Conservation (phyloP, 495 filamentous ascomycete species). For the Hypoxylon perforatum region DNA sequence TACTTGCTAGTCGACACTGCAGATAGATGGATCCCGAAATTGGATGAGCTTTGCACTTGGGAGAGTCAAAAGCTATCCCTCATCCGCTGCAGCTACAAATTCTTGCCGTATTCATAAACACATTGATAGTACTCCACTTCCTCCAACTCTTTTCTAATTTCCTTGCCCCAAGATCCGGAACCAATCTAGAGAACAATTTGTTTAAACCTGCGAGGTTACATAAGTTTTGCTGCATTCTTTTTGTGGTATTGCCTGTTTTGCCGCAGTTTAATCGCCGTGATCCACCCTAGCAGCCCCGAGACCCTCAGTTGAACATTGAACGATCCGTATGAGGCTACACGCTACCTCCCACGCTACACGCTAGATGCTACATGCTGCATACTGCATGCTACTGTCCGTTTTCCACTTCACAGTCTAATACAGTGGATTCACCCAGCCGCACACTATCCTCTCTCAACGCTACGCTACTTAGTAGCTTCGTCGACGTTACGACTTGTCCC, state of each 20-base stretch:
- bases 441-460: slow-evolving; percentile 26
- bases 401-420: slow-evolving; percentile 24
- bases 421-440: slow-evolving; percentile 30
- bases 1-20: too few relatives aligned
- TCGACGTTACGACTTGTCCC: slow-evolving; percentile 19
- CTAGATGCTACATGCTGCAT: neutral
- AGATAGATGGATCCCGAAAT: too few relatives aligned
- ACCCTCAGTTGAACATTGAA: slow-evolving; percentile 19
- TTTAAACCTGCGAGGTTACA: neutral
- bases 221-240: slow-evolving; percentile 1
- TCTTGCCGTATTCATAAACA: too few relatives aligned
- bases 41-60: too few relatives aligned
- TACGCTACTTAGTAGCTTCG: too few relatives aligned
- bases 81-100: too few relatives aligned
- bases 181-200: too few relatives aligned
- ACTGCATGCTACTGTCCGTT: slow-evolving; percentile 5
- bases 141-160: slow-evolving; percentile 9
- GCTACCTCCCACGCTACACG: too few relatives aligned
- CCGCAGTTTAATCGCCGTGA: slow-evolving; percentile 24
- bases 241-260: slow-evolving; percentile 11
- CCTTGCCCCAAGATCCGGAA: too few relatives aligned
- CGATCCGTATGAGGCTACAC: slow-evolving; percentile 22
- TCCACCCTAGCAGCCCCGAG: slow-evolving; percentile 9
- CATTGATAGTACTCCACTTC: slow-evolving; percentile 21
- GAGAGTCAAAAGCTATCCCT: too few relatives aligned